Evolutionary conservation across 2,329 filamentous ascomycete species (phyloP), one percentile per base, ranked within the genome.

Genomic region (Reticulascus tulasneorum): DNA sequence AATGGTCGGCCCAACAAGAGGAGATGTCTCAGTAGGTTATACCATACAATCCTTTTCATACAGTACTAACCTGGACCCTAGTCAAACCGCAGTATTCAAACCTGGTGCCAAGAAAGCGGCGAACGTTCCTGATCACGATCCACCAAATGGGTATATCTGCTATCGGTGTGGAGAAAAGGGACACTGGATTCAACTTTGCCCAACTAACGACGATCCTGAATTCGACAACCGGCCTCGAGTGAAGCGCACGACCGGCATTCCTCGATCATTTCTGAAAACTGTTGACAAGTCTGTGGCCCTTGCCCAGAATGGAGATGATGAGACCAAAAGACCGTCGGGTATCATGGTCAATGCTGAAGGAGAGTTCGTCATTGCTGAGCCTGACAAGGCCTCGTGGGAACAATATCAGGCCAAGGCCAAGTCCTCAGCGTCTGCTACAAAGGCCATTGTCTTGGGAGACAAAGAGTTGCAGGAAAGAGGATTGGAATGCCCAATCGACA

Each of bases 171-270:
- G 89, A 44, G 85, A 96, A 61, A 96, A 96, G 66, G 93, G 90
- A n/a, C 93, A 98, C 61, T 98, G 91, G 91, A 98, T 98, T 45
- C 91, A 97, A 65, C 79, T 87, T 34, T 98, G 93, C 55, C 93
- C 93, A 7, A 98, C 91, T n/a, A 98, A 98, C 60, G 88, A 95
- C 59, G 90, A 98, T 49, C 91, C 93, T 4, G 90, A 89, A 43
- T 97, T 90, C 61, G 93, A 98, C 64, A 90, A 90, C 49, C 84
- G 88, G 35, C 88, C 90, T 32, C 82, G 91, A 42, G 87, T 97
- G 47, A 97, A 96, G 71, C 83, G 91, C 43, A 97, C 93, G 5
- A 98, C 93, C 26, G 93, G 93, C 48, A 98, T 98, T 50, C 93
- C 93, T 13, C 84, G 88, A 47, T 96, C 91, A 2, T 94, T 98